Percentiles rank a stretch among this genome's conserved stretches.
phyloP scores from a whole-genome alignment of 352 stramenopile species.

The Phytophthora capsici region DNA sequence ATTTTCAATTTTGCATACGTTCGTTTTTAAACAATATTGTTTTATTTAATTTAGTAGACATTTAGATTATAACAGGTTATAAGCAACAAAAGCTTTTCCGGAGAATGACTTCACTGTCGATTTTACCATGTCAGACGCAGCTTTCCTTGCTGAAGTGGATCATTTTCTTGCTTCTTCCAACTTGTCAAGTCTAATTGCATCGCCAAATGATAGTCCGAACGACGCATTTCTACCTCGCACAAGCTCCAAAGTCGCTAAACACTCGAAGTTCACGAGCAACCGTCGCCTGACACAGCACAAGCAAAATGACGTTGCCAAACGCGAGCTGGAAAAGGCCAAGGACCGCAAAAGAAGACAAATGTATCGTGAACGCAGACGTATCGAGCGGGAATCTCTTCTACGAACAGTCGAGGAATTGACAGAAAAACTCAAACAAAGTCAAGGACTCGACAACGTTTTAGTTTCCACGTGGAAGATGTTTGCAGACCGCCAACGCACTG shows the following conservation, averaged over 20 bases:
- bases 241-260: neutral
- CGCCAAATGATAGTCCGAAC: neutral
- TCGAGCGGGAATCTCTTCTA: constrained; percentile 11
- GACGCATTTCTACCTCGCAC: no score
- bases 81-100: no score
- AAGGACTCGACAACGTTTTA: neutral
- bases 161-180: constrained; percentile 2
- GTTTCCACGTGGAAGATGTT: constrained; percentile 20
- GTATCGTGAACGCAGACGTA: constrained; percentile 13
- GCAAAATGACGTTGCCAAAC: neutral
- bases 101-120: no score
- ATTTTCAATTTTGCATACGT: no score
- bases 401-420: constrained; percentile 13
- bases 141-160: constrained; percentile 10
- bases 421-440: constrained; percentile 1
- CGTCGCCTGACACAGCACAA: neutral
- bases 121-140: neutral
- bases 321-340: constrained; percentile 4
- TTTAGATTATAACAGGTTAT: no score
- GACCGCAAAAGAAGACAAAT: constrained; percentile 4
- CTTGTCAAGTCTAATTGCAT: neutral
- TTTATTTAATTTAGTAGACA: no score
- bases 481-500: constrained; percentile 10
- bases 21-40: no score
- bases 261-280: neutral